These are phyloP conservation scores for Asterophora lycoperdoides DNA, from an alignment of 768 basidiomycete genomes.

Conservation along the genomic window DNA sequence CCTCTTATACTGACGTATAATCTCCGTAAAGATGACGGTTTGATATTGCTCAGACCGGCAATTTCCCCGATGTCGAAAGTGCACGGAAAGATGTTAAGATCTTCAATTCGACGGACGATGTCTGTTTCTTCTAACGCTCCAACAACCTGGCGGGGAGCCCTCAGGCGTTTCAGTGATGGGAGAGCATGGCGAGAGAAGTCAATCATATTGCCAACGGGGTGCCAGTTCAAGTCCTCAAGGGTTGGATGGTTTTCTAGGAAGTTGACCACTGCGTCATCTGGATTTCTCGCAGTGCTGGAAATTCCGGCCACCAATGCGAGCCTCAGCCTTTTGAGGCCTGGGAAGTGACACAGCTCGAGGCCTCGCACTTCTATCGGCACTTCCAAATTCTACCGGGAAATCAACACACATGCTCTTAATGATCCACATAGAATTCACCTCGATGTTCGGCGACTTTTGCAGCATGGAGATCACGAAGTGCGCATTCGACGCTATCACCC, in stretches of 20 bases:
- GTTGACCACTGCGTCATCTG: constrained; percentile 31
- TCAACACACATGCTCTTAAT: background rate
- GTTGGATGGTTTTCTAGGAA: constrained; percentile 45
- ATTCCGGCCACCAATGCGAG: constrained; percentile 40
- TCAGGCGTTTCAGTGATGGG: constrained; percentile 37
- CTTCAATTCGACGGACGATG: constrained; percentile 29
- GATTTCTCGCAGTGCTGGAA: constrained; percentile 15
- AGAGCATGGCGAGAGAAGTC: constrained; percentile 30
- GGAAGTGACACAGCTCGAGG: constrained; percentile 35
- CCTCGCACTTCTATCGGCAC: constrained; percentile 42
- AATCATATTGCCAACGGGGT: constrained; percentile 35
- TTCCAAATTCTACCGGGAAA: constrained; percentile 33
- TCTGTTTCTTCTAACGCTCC: constrained; percentile 28
- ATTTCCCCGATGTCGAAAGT: constrained; percentile 27
- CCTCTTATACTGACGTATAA: constrained; percentile 30
- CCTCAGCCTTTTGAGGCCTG: constrained; percentile 36
- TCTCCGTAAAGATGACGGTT: constrained; percentile 26
- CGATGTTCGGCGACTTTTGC: constrained; percentile 22
- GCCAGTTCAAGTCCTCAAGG: constrained; percentile 45
- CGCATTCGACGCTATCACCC: constrained; percentile 25
- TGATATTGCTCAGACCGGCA: constrained; percentile 26
- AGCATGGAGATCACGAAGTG: constrained; percentile 24
- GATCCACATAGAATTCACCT: constrained; percentile 18
- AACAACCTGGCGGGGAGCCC: constrained; percentile 31
- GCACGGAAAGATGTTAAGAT: constrained; percentile 26